Base-by-base conservation (phyloP, 805 yeast genomes). In the Sugiyamaella mastotermitis region DNA sequence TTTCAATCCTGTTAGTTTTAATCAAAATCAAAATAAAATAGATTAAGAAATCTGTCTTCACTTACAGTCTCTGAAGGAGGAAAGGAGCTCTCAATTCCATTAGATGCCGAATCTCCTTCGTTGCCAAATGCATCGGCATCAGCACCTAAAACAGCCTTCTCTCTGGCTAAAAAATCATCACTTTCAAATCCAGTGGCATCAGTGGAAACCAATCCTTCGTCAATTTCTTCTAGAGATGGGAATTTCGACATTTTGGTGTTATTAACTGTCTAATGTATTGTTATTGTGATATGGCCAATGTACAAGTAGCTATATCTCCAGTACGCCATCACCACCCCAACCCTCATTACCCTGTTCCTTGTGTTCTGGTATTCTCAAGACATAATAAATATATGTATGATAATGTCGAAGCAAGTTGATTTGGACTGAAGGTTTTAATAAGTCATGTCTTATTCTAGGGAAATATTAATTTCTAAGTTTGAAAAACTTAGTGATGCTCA, bases 391-490 rank as follows among this genome's bases (percentile, higher is more conserved):
- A n/a, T n/a, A n/a, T n/a, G n/a, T n/a, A n/a, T n/a, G n/a, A n/a
- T n/a, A n/a, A n/a, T n/a, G n/a, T n/a, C n/a, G n/a, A n/a, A n/a
- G n/a, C n/a, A n/a, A n/a, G n/a, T n/a, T n/a, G n/a, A n/a, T n/a
- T n/a, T n/a, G n/a, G n/a, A n/a, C n/a, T n/a, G n/a, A n/a, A n/a
- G n/a, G n/a, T n/a, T n/a, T n/a, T n/a, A n/a, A n/a, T n/a, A n/a
- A n/a, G n/a, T n/a, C n/a, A 60, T 60, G 81, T 68, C 81, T 5
- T 77, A 67, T 46, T 62, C 79, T 3, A 63, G 64, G 38, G 75
- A 71, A 31, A 62, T 60, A n/a, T 70, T 78, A 17, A 46, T 50
- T n/a, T 57, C 65, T 32, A 76, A 74, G 55, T 55, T 77, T 18
- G 57, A 59, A 3, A 53, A 62, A 1, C 54, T 56, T 42, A 56